phyloP scores from a whole-genome alignment of 2,329 filamentous ascomycete genomes.

The Dryadomyces sulphureus region DNA sequence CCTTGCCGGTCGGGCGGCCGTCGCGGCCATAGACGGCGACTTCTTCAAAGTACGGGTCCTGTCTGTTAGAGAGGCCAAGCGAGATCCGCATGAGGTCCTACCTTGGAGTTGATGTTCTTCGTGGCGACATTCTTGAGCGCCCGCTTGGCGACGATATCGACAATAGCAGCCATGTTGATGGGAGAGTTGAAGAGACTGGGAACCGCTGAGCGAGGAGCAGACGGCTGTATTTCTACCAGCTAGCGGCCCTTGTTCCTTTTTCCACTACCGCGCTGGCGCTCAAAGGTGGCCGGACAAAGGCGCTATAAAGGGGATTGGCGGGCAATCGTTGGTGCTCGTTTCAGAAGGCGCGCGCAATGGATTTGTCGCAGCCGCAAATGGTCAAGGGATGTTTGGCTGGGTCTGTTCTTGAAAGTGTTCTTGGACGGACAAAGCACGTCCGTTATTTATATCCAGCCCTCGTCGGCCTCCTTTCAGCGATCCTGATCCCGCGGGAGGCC shows the following conservation, averaged over 20 bases:
- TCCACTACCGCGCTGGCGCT: not conserved
- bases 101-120: constrained; percentile 15
- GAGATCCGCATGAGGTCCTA: constrained; percentile 1
- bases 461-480: not conserved
- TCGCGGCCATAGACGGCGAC: constrained; percentile 59
- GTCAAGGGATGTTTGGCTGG: no score
- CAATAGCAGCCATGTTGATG: not conserved
- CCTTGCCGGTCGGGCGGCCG: constrained; percentile 51
- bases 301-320: constrained; percentile 7
- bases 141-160: constrained; percentile 12
- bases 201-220: not conserved
- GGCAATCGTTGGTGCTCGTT: constrained; percentile 6
- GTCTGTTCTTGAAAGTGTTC: not conserved
- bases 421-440: not conserved
- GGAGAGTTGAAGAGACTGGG: not conserved
- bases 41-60: constrained; percentile 86
- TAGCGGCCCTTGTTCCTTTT: constrained; percentile 4
- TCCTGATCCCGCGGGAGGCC: not conserved
- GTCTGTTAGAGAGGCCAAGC: not conserved
- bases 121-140: constrained; percentile 9
- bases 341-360: constrained; percentile 8
- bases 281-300: not conserved
- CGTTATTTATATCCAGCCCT: not conserved
- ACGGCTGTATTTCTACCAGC: not conserved
- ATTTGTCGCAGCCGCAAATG: not conserved